Evolutionary conservation across 495 filamentous ascomycete species (phyloP).

Genomic region (Aspergillus ellipticus): DNA sequence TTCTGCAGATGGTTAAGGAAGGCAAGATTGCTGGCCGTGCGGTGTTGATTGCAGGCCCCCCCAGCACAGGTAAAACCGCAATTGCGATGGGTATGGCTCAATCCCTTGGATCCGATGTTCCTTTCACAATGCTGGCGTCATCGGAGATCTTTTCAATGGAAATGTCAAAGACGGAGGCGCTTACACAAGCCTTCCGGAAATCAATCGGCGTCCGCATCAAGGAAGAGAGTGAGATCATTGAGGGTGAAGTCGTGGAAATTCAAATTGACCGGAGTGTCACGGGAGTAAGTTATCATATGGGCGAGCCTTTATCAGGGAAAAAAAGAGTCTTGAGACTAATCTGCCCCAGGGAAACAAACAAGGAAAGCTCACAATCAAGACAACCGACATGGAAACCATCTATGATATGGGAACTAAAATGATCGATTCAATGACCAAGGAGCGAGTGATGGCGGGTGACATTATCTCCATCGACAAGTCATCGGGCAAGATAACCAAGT

Average conservation of each 20-base stretch:
- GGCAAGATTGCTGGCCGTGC: slow-evolving; percentile 97
- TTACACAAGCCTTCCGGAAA: slow-evolving; percentile 96
- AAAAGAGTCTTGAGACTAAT: slow-evolving; percentile 19
- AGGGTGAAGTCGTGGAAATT: slow-evolving; percentile 98
- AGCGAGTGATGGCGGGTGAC: slow-evolving; percentile 96
- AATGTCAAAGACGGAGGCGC: slow-evolving; percentile 97
- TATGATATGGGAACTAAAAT: slow-evolving; percentile 99
- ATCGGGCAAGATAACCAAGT: slow-evolving; percentile 93
- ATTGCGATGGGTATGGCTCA: slow-evolving; percentile 99
- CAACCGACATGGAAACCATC: slow-evolving; percentile 98
- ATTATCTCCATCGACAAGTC: slow-evolving; percentile 98
- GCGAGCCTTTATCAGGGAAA: background rate
- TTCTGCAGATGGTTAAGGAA: slow-evolving; percentile 97
- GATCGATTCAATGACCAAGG: slow-evolving; percentile 99
- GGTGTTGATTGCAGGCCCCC: slow-evolving; percentile 91
- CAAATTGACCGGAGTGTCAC: slow-evolving; percentile 98
- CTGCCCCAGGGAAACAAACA: slow-evolving; percentile 74
- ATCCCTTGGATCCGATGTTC: slow-evolving; percentile 86
- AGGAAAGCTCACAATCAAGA: slow-evolving; percentile 99
- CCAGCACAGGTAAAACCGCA: slow-evolving; percentile 96
- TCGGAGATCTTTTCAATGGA: slow-evolving; percentile 98
- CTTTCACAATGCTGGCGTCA: slow-evolving; percentile 91
- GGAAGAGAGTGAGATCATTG: slow-evolving; percentile 98
- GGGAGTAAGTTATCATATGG: slow-evolving; percentile 51
- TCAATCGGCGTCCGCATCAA: slow-evolving; percentile 96